Evolutionary conservation across 768 basidiomycete genomes (phyloP), one percentile per base, ranked within the genome.

Genomic region (Infundibulicybe gibba): DNA sequence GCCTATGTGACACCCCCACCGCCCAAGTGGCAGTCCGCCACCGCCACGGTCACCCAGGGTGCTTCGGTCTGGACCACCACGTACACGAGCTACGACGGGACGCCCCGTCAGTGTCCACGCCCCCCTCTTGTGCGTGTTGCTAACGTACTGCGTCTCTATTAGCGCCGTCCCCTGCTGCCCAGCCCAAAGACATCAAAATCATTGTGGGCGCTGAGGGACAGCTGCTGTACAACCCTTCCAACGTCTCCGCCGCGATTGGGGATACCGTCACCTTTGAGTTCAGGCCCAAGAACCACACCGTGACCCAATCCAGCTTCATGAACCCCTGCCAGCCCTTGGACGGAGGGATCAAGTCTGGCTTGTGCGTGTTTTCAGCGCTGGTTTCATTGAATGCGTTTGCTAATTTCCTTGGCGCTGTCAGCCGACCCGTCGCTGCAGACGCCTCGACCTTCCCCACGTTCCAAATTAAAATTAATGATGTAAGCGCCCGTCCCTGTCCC

Each of bases 261-360:
- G 76, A 77, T 54, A 72, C 69, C 3, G 68, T 75, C 15, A 63
- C 61, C 12, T 76, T 75, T 50, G 61, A 64, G 32, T 76, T 74
- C 64, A 63, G 63, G 35, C 65, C 71, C 41, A 73, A 74, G 62
- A 75, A 76, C 55, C 76, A 77, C 52, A 74, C 73, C 15, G 70
- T 67, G 19, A 71, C 72, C 10, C 70, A 75, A 41, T 72, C 70
- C 9, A 65, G 52, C 49, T 73, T 72, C 58, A 47, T 54, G 44
- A 55, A 63, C 41, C 71, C 72, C 16, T 74, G 74, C 53, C 34
- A 49, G 31, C 31, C 61, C 31, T 52, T 68, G 17, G 49, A 48
- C 17, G 49, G 50, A 8, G 14, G 15, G 10, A 14, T 38, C 44
- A 35, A 30, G 20, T 45, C 13, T 39, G 25, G 6, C 15, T 12